phyloP scores from a whole-genome alignment of 352 stramenopile genomes.

The Phytophthora nicotianae region DNA sequence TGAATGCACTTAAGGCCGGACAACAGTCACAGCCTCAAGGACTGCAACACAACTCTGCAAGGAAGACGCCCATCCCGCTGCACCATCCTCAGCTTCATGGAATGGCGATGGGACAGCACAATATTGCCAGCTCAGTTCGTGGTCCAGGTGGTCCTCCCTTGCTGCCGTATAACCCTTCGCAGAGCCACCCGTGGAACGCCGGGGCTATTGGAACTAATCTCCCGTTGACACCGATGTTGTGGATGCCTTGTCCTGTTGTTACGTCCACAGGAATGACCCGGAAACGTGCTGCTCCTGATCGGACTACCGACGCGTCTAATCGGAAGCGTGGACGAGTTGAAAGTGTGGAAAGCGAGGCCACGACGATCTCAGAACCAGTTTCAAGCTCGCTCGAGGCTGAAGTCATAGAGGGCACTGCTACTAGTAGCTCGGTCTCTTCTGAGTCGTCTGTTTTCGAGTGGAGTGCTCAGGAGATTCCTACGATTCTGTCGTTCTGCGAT shows the following conservation, averaged over 20 bases:
- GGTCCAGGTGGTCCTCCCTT: conserved; percentile 11
- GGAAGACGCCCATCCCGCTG: conserved; percentile 22
- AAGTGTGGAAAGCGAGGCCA: conserved; percentile 16
- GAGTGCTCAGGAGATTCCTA: conserved; percentile 47
- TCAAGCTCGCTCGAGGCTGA: conserved; percentile 12
- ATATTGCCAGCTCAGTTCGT: background rate
- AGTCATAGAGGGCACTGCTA: background rate
- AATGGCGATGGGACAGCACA: conserved; percentile 14
- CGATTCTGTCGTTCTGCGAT: conserved; percentile 53
- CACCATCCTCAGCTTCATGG: conserved; percentile 17
- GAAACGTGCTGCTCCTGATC: conserved; percentile 22
- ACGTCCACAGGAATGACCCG: conserved; percentile 21
- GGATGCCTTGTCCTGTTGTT: conserved; percentile 45
- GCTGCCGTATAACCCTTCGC: conserved; percentile 32
- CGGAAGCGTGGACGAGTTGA: conserved; percentile 27
- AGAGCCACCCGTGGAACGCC: conserved; percentile 29
- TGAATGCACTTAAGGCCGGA: conserved; percentile 30
- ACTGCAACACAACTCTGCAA: background rate
- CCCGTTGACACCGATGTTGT: conserved; percentile 43
- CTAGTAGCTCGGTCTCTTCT: background rate
- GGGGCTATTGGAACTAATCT: conserved; percentile 15
- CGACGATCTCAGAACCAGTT: conserved; percentile 12
- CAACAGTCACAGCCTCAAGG: conserved; percentile 9
- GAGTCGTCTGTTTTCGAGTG: conserved; percentile 36
- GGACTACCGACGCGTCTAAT: conserved; percentile 4